Evolutionary conservation across 345 rosid genomes (phyloP).

Genomic region (Garcia nutans): DNA sequence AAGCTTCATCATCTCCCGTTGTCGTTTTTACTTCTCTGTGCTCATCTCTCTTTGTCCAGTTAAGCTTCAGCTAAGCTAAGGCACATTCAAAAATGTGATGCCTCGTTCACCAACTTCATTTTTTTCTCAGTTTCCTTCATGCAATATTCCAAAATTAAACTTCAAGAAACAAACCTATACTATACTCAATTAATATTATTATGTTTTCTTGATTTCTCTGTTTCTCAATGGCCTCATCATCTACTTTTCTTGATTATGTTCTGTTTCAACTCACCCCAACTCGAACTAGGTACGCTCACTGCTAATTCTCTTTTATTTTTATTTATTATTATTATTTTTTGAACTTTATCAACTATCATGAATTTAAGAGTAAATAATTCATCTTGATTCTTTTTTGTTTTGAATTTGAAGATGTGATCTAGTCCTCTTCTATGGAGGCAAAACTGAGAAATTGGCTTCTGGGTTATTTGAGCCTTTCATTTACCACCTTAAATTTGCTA

Average conservation of each 20-base stretch:
- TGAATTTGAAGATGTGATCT: constrained; percentile 66
- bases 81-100: not conserved
- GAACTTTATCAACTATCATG: not conserved
- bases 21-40: constrained; percentile 12
- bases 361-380: too few relatives aligned
- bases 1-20: constrained; percentile 35
- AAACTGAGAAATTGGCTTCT: constrained; percentile 77
- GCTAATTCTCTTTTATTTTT: not conserved
- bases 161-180: not conserved
- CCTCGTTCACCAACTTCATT: not conserved
- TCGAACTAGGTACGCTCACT: constrained; percentile 59
- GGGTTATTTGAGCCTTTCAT: constrained; percentile 81
- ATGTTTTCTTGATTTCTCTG: not conserved
- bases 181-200: constrained; percentile 4
- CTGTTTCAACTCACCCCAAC: constrained; percentile 91
- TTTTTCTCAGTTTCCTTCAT: not conserved
- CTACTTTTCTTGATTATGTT: constrained; percentile 58
- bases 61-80: constrained; percentile 1
- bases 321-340: not conserved
- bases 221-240: constrained; percentile 50
- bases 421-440: constrained; percentile 57
- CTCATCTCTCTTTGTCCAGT: constrained; percentile 6
- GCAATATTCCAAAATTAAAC: not conserved
- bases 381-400: not conserved
- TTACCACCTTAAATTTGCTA: constrained; percentile 65